Evolutionary conservation across 2,329 filamentous ascomycete species (phyloP), one percentile per base, ranked within the genome.

Genomic region (Orbilia quercus): DNA sequence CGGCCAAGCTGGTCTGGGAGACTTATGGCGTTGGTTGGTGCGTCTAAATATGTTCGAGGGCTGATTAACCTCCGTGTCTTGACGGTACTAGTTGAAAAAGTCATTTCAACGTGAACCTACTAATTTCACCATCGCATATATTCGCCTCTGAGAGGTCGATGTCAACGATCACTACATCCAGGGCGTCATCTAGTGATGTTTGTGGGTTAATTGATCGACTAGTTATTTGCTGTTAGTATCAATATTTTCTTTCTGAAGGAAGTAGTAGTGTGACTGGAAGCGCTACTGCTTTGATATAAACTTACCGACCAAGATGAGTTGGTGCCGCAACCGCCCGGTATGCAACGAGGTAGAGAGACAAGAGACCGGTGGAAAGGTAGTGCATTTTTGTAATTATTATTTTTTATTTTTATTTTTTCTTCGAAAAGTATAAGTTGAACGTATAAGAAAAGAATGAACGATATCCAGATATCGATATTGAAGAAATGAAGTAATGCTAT

Each of bases 311-410:
- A 5, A 23, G 14, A 5, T 50, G 58, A 20, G 51, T 5, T 36
- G 69, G 69, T 34, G 69, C 69, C 4, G 69, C 69, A 5, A 62
- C 7, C 12, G 48, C 53, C 23, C 51, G 40, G 34, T 48, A 57
- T 4, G 59, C n/a, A 20, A 59, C 34, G 28, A 72, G 50, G 28
- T 62, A 72, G 14, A 72, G 36, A 14, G 67, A 64, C 44, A 72
- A 60, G 40, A 72, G 44, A 16, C 59, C 55, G 38, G 50, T 31
- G 18, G 59, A 64, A 55, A 28, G 11, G 44, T 36, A 36, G 44
- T 22, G 45, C 67, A 72, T 72, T 53, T 54, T 64, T 9, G 2
- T 12, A n/a, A 38, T n/a, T n/a, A n/a, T n/a, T n/a, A n/a, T n/a
- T n/a, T n/a, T n/a, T n/a, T n/a, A n/a, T n/a, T n/a, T n/a, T n/a